Conservation (phyloP, 768 basidiomycete genomes). For the Lactarius quietus region DNA sequence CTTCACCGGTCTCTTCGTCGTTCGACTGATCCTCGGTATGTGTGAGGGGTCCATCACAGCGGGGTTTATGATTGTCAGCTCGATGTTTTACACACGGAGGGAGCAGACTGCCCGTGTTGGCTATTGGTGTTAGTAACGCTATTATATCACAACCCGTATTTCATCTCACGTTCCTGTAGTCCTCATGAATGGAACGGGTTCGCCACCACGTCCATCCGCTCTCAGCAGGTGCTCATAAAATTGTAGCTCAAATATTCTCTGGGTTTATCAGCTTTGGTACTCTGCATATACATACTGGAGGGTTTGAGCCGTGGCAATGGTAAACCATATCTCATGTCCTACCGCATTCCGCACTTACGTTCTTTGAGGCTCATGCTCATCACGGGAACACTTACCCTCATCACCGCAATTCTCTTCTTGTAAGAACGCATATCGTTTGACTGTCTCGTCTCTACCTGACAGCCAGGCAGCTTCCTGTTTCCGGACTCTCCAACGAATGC, state of each 20-base stretch:
- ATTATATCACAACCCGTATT: not conserved
- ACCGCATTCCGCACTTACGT: conserved; percentile 14
- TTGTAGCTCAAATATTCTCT: conserved; percentile 61
- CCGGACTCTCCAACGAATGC: too few relatives aligned
- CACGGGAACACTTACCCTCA: conserved; percentile 53
- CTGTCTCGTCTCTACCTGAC: not conserved
- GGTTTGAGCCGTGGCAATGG: conserved; percentile 76
- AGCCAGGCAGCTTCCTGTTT: conserved; percentile 54
- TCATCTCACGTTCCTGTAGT: conserved; percentile 40
- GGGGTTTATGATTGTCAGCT: too few relatives aligned
- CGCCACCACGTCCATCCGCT: conserved; percentile 4
- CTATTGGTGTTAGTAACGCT: conserved; percentile 62
- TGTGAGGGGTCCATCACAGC: too few relatives aligned
- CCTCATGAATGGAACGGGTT: conserved; percentile 72
- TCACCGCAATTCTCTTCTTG: conserved; percentile 54
- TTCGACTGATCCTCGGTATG: too few relatives aligned
- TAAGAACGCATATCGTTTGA: conserved; percentile 29
- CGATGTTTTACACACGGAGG: too few relatives aligned
- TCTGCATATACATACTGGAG: conserved; percentile 53
- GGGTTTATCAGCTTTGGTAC: conserved; percentile 67
- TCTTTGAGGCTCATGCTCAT: conserved; percentile 47
- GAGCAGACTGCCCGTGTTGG: conserved; percentile 69
- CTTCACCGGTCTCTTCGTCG: too few relatives aligned
- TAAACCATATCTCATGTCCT: conserved; percentile 25
- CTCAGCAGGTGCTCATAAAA: not conserved